These are phyloP conservation scores for Magnaporthiopsis rhizophila DNA, from an alignment of 2,329 filamentous ascomycete species.

Conservation along the genomic window DNA sequence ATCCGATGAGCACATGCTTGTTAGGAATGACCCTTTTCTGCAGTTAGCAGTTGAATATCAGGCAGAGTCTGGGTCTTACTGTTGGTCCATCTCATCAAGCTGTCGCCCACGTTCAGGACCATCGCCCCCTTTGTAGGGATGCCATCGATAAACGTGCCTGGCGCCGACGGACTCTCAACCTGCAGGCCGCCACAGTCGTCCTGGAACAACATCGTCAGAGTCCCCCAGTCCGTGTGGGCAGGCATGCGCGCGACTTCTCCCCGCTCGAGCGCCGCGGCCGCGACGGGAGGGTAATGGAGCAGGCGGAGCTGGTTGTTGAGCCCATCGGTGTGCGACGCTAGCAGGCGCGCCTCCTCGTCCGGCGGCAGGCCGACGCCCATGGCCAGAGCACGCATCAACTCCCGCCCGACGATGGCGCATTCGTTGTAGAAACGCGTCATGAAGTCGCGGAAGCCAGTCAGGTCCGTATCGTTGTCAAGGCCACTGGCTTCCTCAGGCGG, in stretches of 20 bases:
- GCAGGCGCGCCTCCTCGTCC: slow-evolving; percentile 13
- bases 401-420: slow-evolving; percentile 20
- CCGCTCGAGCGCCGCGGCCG: slow-evolving; percentile 20
- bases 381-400: slow-evolving; percentile 22
- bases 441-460: slow-evolving; percentile 28
- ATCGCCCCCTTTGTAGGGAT: slow-evolving; percentile 21
- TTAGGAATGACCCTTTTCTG: background rate
- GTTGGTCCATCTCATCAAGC: slow-evolving; percentile 33
- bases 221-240: slow-evolving; percentile 28
- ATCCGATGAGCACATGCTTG: background rate
- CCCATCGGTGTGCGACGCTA: slow-evolving; percentile 36
- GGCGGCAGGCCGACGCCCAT: slow-evolving; percentile 24
- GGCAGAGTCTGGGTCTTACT: slow-evolving; percentile 10
- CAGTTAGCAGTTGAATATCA: slow-evolving; percentile 12
- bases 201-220: slow-evolving; percentile 39
- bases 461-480: slow-evolving; percentile 9
- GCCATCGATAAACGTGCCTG: slow-evolving; percentile 30
- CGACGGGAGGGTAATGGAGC: slow-evolving; percentile 40
- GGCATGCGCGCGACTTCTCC: slow-evolving; percentile 19
- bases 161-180: slow-evolving; percentile 27
- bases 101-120: slow-evolving; percentile 33
- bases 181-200: slow-evolving; percentile 34
- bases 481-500: slow-evolving; percentile 18
- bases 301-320: slow-evolving; percentile 53
- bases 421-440: slow-evolving; percentile 23